phyloP scores from a whole-genome alignment of 1,139 yeast genomes.

The Geotrichum europaeum region DNA sequence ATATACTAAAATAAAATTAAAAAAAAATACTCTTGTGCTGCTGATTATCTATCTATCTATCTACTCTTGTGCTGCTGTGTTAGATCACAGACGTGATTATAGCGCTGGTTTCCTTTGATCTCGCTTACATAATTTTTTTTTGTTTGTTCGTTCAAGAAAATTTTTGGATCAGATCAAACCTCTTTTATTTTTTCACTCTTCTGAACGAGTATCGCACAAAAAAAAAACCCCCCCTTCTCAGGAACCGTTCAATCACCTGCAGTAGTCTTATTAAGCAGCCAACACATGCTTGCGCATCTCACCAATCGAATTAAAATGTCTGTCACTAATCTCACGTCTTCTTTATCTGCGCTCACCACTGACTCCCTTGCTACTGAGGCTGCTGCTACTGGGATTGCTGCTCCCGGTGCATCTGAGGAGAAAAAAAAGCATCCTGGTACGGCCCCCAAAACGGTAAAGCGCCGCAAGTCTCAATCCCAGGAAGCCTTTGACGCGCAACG shows the following conservation, averaged over 20 bases:
- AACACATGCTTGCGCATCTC: background rate
- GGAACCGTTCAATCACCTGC: background rate
- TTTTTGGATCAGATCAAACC: background rate
- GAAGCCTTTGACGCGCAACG: constrained; percentile 30
- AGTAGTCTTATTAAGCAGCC: background rate
- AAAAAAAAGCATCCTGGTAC: constrained; percentile 3
- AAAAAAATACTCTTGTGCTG: no score
- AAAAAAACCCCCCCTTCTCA: background rate
- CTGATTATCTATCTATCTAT: no score
- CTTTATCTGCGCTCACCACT: background rate
- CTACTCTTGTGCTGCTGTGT: no score
- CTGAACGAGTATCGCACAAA: background rate
- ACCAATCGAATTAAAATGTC: background rate
- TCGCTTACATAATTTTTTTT: background rate
- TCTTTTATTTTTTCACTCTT: background rate
- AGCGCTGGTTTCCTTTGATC: background rate
- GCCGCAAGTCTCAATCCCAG: constrained; percentile 18
- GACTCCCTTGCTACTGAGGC: background rate
- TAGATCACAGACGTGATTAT: background rate
- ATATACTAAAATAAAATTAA: background rate
- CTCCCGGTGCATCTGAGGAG: constrained; percentile 16
- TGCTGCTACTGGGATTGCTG: constrained; percentile 3
- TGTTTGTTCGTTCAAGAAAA: background rate
- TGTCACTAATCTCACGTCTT: background rate
- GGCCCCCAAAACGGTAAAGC: background rate